These are phyloP conservation scores for Plasmodiophora brassicae DNA, from an alignment of 208 protist genomes.

Conservation along the genomic window DNA sequence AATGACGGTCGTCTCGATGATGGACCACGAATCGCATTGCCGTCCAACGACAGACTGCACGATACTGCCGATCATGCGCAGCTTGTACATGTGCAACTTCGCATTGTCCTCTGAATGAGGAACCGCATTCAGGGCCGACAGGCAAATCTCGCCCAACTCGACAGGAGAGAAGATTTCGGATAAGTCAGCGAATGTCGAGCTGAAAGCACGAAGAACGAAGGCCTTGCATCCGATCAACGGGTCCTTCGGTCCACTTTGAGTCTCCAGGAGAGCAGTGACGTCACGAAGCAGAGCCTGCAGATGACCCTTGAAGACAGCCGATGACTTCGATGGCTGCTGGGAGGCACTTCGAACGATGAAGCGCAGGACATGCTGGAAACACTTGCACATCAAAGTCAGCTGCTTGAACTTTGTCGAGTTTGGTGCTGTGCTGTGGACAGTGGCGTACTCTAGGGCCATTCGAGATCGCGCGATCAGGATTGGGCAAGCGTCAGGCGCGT, in stretches of 20 bases:
- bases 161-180: background rate
- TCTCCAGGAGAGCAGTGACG: background rate
- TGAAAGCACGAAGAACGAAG: conserved; percentile 5
- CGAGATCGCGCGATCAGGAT: background rate
- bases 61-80: conserved; percentile 5
- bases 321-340: background rate
- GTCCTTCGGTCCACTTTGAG: background rate
- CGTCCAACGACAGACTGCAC: background rate
- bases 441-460: background rate
- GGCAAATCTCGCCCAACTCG: background rate
- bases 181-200: background rate
- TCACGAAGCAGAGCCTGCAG: background rate
- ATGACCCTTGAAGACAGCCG: background rate
- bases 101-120: background rate
- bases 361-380: conserved; percentile 3
- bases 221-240: conserved; percentile 14
- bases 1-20: background rate
- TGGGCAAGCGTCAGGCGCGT: background rate
- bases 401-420: conserved; percentile 11
- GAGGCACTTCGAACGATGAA: background rate
- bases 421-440: background rate
- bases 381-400: background rate
- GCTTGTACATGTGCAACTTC: conserved; percentile 3
- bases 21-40: background rate
- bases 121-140: background rate